Evolutionary conservation across 768 basidiomycete species (phyloP).

Genomic region (Pleurotus citrinopileatus): DNA sequence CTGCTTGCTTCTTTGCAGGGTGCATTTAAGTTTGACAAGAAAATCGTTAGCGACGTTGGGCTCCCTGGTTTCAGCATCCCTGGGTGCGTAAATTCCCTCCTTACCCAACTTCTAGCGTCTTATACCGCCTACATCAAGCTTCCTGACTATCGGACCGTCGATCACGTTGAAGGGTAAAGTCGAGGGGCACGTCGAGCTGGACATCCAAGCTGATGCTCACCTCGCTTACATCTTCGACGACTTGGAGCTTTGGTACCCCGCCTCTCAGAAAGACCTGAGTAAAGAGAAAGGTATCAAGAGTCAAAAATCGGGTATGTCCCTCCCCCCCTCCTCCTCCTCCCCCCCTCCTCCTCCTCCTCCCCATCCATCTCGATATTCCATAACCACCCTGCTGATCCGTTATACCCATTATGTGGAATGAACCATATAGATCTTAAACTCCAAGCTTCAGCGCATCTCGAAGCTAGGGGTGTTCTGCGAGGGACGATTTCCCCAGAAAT

Average conservation of each 20-base stretch:
- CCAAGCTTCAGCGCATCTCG: background rate
- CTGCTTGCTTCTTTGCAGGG: background rate
- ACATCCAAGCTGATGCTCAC: background rate
- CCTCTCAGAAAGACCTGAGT: background rate
- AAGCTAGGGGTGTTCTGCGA: background rate
- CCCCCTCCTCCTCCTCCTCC: background rate
- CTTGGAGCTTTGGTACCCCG: slow-evolving; percentile 2
- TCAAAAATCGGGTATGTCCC: background rate
- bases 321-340: background rate
- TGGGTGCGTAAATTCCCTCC: background rate
- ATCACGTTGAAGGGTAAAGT: background rate
- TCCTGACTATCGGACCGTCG: background rate
- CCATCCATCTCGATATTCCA: background rate
- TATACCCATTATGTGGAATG: no score
- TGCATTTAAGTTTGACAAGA: background rate
- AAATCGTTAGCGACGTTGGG: background rate
- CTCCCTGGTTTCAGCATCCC: background rate
- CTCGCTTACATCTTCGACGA: background rate
- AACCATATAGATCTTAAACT: background rate
- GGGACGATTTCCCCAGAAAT: background rate
- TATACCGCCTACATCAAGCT: background rate
- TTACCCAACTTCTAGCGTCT: background rate
- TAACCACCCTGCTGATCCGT: no score
- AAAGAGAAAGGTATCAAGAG: background rate
- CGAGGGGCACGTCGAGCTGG: background rate